phyloP scores from a whole-genome alignment of 345 rosid genomes.

The Populus alba region DNA sequence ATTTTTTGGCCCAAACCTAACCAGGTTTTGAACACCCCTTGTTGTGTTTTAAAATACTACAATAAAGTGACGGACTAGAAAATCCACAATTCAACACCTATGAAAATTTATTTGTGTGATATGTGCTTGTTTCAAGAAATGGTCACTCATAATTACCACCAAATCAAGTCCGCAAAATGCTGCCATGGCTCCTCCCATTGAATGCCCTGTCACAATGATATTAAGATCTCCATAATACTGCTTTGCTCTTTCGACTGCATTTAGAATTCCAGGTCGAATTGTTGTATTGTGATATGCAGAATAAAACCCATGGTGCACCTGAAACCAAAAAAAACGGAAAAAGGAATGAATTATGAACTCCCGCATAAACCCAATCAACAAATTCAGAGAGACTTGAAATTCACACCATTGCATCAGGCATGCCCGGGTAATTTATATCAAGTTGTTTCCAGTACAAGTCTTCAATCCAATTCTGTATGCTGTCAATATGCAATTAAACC shows the following conservation, averaged over 20 bases:
- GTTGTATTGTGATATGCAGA: conserved; percentile 91
- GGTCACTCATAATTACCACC: conserved; percentile 37
- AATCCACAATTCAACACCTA: neutral
- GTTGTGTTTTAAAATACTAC: no score
- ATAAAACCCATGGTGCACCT: conserved; percentile 97
- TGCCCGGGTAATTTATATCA: conserved; percentile 84
- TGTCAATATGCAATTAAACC: conserved; percentile 26
- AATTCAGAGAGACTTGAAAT: neutral
- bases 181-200: conserved; percentile 99
- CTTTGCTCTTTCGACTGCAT: conserved; percentile 57
- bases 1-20: no score
- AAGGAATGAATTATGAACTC: neutral
- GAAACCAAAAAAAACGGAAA: conserved; percentile 5
- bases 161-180: conserved; percentile 88
- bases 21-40: neutral
- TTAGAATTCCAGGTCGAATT: conserved; percentile 68
- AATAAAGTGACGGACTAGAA: neutral
- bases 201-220: conserved; percentile 86
- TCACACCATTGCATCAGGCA: conserved; percentile 92
- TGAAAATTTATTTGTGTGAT: no score
- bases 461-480: conserved; percentile 91
- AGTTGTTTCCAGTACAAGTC: conserved; percentile 95
- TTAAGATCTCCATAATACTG: conserved; percentile 59
- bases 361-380: neutral
- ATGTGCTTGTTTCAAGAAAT: neutral